Percentiles rank a stretch among this genome's conserved stretches.
Conservation (phyloP, 208 protist genomes). For the Leishmania guyanensis region DNA sequence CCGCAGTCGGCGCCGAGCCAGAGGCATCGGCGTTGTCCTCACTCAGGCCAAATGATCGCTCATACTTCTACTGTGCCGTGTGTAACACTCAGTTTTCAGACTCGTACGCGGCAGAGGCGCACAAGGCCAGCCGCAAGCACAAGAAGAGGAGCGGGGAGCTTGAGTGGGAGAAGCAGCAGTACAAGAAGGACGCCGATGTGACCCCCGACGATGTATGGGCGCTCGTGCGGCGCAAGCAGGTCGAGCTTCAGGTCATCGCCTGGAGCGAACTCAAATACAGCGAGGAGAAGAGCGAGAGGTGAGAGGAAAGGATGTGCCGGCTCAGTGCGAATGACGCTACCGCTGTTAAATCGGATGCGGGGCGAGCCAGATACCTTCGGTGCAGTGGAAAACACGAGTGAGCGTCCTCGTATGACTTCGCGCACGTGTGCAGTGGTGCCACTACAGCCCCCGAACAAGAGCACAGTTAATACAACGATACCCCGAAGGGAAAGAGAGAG, state of each 20-base stretch:
- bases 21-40: neutral
- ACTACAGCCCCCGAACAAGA: neutral
- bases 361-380: neutral
- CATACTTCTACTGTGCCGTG: constrained; percentile 61
- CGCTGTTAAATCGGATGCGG: neutral
- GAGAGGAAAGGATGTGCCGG: neutral
- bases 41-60: neutral
- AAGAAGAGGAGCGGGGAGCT: constrained; percentile 74
- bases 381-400: neutral
- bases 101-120: constrained; percentile 51
- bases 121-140: constrained; percentile 67
- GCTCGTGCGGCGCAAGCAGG: constrained; percentile 63
- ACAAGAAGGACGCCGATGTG: constrained; percentile 71
- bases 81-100: constrained; percentile 74
- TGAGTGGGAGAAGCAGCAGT: constrained; percentile 49
- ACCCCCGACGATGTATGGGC: constrained; percentile 72
- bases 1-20: neutral
- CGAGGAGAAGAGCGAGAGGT: neutral
- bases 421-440: neutral
- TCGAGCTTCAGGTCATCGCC: constrained; percentile 48
- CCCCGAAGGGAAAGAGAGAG: neutral
- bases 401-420: neutral
- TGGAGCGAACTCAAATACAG: constrained; percentile 49
- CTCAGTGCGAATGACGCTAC: neutral
- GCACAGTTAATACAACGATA: neutral